phyloP scores from a whole-genome alignment of 108 stramenopile species.

The Conticribra weissflogii region DNA sequence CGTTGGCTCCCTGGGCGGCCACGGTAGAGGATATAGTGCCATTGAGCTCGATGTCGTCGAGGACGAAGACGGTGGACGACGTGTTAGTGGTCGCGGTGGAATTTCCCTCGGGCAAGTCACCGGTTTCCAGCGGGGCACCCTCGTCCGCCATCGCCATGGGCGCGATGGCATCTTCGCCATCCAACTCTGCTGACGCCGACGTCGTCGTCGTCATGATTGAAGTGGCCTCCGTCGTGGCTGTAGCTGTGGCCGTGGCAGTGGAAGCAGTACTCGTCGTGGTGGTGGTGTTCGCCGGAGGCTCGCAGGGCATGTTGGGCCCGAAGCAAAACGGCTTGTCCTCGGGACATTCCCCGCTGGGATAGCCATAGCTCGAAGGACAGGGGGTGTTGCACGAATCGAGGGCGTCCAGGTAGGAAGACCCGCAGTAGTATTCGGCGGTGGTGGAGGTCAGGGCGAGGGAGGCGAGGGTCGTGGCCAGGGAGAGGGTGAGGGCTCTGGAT shows the following conservation, averaged over 20 bases:
- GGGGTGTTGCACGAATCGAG: conserved; percentile 16
- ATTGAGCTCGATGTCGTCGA: conserved; percentile 1
- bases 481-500: neutral
- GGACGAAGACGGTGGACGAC: too few relatives aligned
- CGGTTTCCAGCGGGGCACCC: too few relatives aligned
- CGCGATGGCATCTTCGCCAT: too few relatives aligned
- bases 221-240: neutral
- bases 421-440: conserved; percentile 29
- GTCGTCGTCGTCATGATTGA: conserved; percentile 1
- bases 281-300: neutral
- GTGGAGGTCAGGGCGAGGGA: neutral
- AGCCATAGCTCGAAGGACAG: conserved; percentile 17
- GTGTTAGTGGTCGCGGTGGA: too few relatives aligned
- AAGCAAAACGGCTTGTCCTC: conserved; percentile 33
- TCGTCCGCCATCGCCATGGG: too few relatives aligned
- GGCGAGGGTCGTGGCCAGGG: neutral
- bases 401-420: conserved; percentile 15
- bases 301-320: conserved; percentile 19
- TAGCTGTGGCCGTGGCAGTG: neutral
- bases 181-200: neutral
- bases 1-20: too few relatives aligned
- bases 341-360: conserved; percentile 20
- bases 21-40: conserved; percentile 6
- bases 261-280: neutral
- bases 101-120: too few relatives aligned